Base-by-base conservation (phyloP, 768 basidiomycete species). In the Auricularia sp. region DNA sequence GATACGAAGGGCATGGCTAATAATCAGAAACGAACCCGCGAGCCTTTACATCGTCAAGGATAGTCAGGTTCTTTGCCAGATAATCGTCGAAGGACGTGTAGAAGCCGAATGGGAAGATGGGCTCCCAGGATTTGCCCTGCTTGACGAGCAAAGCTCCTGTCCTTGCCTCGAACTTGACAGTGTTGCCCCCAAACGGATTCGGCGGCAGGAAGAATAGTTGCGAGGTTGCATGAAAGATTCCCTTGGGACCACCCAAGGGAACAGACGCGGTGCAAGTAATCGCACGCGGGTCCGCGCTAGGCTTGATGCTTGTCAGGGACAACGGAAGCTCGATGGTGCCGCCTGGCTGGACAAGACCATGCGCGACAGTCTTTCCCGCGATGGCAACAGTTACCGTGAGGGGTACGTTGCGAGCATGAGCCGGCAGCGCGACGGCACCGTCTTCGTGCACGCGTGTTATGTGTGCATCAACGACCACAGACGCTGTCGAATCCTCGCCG, bases 51-150 rank as follows among this genome's bases (percentile, higher is more conserved):
- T 80, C 78, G 63, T 85, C 75, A 54, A 88, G 76, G 4, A 81
- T 72, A 1, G 84, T 71, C 54, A 82, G 69, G 70, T 90, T 84
- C 6, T 75, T 70, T 2, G 75, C 79, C 16, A 90, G 75, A 65
- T 84, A 85, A 16, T 73, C 72, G 47, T 80, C 82, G 59, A 88
- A 86, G 4, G 62, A 73, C 0, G 89, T 84, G 68, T 90, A 92
- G 73, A 88, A 92, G 0, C 90, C 90, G 56, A 89, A 81, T 0
- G 91, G 89, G 65, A 92, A 72, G 13, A 86, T 73, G 0, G 80
- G 74, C 66, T 77, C 70, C 69, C 65, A 63, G 21, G 63, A 54
- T 6, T 44, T 64, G 16, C 61, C 71, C 24, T 54, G 54, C n/a
- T 44, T 64, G 14, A 71, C 71, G 42, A 71, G 68, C 11, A 71